Evolutionary conservation across 176 grass and related monocot species (phyloP).

Genomic region (Zizania latifolia): DNA sequence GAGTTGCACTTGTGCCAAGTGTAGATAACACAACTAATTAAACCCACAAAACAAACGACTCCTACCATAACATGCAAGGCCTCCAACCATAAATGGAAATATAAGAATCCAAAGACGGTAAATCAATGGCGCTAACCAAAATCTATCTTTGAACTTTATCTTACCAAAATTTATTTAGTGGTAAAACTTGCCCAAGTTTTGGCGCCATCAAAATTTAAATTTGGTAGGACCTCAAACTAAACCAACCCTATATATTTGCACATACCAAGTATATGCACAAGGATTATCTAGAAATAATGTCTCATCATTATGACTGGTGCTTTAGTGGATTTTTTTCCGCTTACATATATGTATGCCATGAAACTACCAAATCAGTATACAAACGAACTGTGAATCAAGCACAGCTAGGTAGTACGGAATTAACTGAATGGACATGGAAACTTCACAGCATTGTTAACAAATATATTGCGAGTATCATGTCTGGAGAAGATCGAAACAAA

Average conservation of each 20-base stretch:
- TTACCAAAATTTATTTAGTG: too few relatives aligned
- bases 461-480: background rate
- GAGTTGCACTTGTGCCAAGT: slow-evolving; percentile 28
- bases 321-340: background rate
- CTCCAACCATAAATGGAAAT: slow-evolving; percentile 20
- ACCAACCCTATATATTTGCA: too few relatives aligned
- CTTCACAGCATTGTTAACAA: background rate
- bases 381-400: background rate
- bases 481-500: background rate
- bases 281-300: background rate
- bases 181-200: too few relatives aligned
- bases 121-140: too few relatives aligned
- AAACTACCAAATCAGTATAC: background rate
- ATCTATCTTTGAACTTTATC: too few relatives aligned
- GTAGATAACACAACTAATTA: background rate
- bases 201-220: too few relatives aligned
- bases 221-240: too few relatives aligned
- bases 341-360: background rate
- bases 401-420: background rate
- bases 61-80: background rate
- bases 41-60: background rate
- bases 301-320: too few relatives aligned
- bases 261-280: background rate
- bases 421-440: background rate
- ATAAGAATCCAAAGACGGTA: background rate